These are phyloP conservation scores for Tricholoma saponaceum DNA, from an alignment of 768 basidiomycete species.

Conservation along the genomic window DNA sequence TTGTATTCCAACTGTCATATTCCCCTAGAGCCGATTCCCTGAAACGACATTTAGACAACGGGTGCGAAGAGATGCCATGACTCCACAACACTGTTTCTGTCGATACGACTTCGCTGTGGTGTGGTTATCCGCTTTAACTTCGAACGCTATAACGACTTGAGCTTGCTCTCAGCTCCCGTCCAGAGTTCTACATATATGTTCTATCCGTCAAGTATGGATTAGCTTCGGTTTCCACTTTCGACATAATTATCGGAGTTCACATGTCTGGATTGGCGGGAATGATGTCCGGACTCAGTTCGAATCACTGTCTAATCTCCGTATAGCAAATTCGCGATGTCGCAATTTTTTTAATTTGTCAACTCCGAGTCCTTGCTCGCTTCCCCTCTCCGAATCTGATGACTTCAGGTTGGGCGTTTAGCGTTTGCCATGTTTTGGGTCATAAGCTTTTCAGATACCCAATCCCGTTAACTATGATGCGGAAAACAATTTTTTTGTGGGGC, in stretches of 20 bases:
- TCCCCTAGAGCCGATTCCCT: conserved; percentile 41
- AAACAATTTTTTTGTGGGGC: too few species aligned
- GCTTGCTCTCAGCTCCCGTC: background rate
- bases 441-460: background rate
- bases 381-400: background rate
- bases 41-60: conserved; percentile 80
- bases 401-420: background rate
- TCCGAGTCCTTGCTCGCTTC: conserved; percentile 2
- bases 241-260: conserved; percentile 5
- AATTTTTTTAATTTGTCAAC: conserved; percentile 4
- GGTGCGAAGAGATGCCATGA: conserved; percentile 30
- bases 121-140: background rate
- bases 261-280: conserved; percentile 10
- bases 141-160: conserved; percentile 3
- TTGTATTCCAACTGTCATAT: conserved; percentile 8
- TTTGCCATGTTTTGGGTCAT: background rate
- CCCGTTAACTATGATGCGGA: too few species aligned
- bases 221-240: conserved; percentile 3
- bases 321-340: conserved; percentile 20
- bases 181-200: background rate
- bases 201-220: background rate
- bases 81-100: background rate
- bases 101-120: background rate
- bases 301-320: conserved; percentile 18
- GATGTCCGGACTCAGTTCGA: too few species aligned